phyloP scores from a whole-genome alignment of 1,284 basidiomycete genomes.

The Ceratobasidium sp. region DNA sequence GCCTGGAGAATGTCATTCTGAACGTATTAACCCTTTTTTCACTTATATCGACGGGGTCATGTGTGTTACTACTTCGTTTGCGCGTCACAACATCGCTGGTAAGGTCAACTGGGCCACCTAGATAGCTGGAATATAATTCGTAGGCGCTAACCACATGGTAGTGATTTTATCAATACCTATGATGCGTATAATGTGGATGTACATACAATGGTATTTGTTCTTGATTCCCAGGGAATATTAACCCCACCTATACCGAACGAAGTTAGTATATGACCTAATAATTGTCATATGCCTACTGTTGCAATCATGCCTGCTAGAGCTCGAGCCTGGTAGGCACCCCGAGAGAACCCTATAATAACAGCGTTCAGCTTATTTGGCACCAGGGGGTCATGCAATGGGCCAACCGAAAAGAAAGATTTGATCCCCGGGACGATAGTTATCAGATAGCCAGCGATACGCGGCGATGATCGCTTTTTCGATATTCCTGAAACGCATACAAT shows the following conservation, averaged over 20 bases:
- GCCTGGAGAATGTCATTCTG: conserved; percentile 59
- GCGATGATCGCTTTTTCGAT: conserved; percentile 39
- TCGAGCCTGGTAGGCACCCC: conserved; percentile 64
- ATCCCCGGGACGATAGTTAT: conserved; percentile 40
- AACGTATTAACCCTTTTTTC: conserved; percentile 53
- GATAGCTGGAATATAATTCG: not conserved
- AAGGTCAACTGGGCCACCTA: not conserved
- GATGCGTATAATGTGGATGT: not conserved
- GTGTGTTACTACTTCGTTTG: not conserved
- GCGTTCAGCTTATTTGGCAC: too few species aligned
- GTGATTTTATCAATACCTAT: not conserved
- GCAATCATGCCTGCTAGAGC: conserved; percentile 62
- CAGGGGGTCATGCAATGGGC: too few species aligned
- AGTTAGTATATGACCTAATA: too few species aligned
- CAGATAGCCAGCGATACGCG: conserved; percentile 46
- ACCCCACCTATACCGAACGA: too few species aligned
- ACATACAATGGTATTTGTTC: conserved; percentile 58
- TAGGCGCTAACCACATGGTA: too few species aligned
- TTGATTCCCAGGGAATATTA: conserved; percentile 57
- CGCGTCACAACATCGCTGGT: not conserved
- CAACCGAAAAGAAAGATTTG: conserved; percentile 47
- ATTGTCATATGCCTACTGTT: too few species aligned
- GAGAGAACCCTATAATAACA: conserved; percentile 61
- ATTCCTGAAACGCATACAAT: conserved; percentile 21
- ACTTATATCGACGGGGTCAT: not conserved